Percentiles rank a stretch among this genome's conserved stretches.
Conservation (phyloP, 140 eudicot genomes). For the Flaveria floridana region DNA sequence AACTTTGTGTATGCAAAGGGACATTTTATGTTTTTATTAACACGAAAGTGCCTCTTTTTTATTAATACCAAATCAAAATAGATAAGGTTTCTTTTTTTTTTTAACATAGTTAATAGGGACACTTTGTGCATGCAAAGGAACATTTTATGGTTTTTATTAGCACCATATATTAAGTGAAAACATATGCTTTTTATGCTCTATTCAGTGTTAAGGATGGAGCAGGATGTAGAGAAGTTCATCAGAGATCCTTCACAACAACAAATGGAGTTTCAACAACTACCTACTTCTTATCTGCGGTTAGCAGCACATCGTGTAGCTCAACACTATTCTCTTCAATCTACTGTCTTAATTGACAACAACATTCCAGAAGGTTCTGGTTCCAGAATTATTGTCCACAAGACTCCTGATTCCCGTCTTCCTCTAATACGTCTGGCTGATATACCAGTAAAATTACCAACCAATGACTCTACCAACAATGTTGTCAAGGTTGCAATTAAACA, state of each 20-base stretch:
- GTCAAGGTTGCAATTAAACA: conserved; percentile 82
- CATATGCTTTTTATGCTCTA: neutral
- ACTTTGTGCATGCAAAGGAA: neutral
- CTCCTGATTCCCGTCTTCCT: conserved; percentile 62
- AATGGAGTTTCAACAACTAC: conserved; percentile 85
- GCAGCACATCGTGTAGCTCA: conserved; percentile 98
- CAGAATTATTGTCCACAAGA: conserved; percentile 72
- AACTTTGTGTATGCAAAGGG: neutral
- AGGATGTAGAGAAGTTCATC: conserved; percentile 80
- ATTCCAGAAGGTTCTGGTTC: conserved; percentile 79
- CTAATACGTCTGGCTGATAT: conserved; percentile 75
- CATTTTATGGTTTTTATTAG: neutral
- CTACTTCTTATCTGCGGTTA: conserved; percentile 81
- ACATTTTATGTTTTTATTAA: neutral
- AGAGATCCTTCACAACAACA: conserved; percentile 75
- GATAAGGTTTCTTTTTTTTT: neutral
- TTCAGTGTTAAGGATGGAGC: conserved; percentile 86
- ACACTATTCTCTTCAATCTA: conserved; percentile 85
- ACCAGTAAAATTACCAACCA: conserved; percentile 70
- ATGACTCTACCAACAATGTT: conserved; percentile 48
- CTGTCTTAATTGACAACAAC: conserved; percentile 71
- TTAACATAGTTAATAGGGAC: neutral
- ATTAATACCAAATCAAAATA: neutral
- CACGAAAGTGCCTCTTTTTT: neutral
- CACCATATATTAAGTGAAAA: neutral